These are phyloP conservation scores for Gossypium stocksii DNA, from an alignment of 345 rosid genomes.

Conservation along the genomic window DNA sequence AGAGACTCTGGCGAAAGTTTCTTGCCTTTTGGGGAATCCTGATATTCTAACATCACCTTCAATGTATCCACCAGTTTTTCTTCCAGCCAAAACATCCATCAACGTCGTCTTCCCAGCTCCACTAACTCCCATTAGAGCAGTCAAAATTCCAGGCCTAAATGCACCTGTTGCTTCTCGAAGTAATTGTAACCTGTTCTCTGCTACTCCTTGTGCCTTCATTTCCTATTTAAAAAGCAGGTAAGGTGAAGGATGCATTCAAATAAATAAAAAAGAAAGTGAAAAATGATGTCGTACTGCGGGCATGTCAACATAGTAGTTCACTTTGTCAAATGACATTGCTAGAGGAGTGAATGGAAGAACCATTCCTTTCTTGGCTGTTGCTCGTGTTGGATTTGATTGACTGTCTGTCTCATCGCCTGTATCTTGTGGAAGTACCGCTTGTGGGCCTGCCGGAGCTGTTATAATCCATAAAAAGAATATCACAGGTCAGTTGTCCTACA, in stretches of 20 bases:
- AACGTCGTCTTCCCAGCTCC: slow-evolving; percentile 87
- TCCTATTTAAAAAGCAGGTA: slow-evolving; percentile 21
- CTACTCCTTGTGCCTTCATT: slow-evolving; percentile 54
- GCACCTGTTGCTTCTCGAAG: slow-evolving; percentile 67
- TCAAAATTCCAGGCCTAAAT: slow-evolving; percentile 77
- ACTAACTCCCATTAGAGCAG: slow-evolving; percentile 74
- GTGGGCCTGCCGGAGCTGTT: slow-evolving; percentile 63
- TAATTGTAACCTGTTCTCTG: slow-evolving; percentile 50
- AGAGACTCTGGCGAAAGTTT: slow-evolving; percentile 69
- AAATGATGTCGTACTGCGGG: slow-evolving; percentile 32
- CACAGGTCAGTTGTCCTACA: not conserved
- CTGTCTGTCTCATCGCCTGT: slow-evolving; percentile 32
- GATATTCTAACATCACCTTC: slow-evolving; percentile 62
- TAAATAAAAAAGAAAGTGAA: not conserved
- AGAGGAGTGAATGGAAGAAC: slow-evolving; percentile 52
- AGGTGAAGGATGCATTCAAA: not conserved
- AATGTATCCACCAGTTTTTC: slow-evolving; percentile 73
- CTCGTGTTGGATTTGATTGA: slow-evolving; percentile 4
- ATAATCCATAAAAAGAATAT: not conserved
- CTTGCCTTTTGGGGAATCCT: slow-evolving; percentile 73
- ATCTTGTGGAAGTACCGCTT: slow-evolving; percentile 60
- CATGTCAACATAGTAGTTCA: slow-evolving; percentile 49
- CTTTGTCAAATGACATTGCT: slow-evolving; percentile 49
- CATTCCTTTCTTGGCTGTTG: slow-evolving; percentile 42
- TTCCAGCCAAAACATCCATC: slow-evolving; percentile 86